A percentile compares a stretch with the other conserved stretches of the same genome.
These are phyloP conservation scores for Baeospora myosura DNA, from an alignment of 1,284 basidiomycete species.

Conservation along the genomic window DNA sequence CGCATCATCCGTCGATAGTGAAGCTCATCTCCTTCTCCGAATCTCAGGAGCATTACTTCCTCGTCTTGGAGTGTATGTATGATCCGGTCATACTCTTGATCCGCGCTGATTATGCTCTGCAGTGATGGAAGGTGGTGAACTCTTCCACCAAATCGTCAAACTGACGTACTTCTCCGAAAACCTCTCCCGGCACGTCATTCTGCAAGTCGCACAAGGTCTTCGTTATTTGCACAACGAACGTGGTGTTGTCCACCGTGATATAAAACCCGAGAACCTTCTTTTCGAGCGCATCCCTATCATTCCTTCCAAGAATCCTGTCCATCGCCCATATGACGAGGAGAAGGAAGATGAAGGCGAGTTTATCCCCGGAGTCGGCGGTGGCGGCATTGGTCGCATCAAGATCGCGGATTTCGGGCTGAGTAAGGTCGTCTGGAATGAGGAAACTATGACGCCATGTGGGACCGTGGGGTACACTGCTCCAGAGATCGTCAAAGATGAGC, in stretches of 20 bases:
- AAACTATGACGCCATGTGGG: slow-evolving; percentile 98
- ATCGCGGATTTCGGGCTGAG: slow-evolving; percentile 98
- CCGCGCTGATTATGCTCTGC: no score
- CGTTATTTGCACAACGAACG: slow-evolving; percentile 96
- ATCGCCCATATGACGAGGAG: slow-evolving; percentile 93
- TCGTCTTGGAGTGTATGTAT: slow-evolving; percentile 82
- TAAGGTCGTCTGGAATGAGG: slow-evolving; percentile 98
- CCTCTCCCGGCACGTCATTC: slow-evolving; percentile 90
- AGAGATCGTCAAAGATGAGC: slow-evolving; percentile 99
- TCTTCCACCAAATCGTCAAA: slow-evolving; percentile 99
- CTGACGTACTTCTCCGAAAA: slow-evolving; percentile 98
- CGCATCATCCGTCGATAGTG: slow-evolving; percentile 85
- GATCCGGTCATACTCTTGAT: no score
- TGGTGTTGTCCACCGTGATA: slow-evolving; percentile 97
- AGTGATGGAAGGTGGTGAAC: slow-evolving; percentile 96
- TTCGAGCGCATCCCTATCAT: slow-evolving; percentile 93
- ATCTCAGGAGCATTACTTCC: slow-evolving; percentile 89
- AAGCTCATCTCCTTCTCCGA: slow-evolving; percentile 88
- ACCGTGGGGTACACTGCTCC: slow-evolving; percentile 99
- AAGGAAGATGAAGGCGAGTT: slow-evolving; percentile 99
- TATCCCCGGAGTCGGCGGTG: slow-evolving; percentile 84
- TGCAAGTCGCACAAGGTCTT: slow-evolving; percentile 95
- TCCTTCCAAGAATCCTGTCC: slow-evolving; percentile 72
- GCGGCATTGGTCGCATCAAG: slow-evolving; percentile 96
- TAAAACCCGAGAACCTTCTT: slow-evolving; percentile 97